Evolutionary conservation across 116 monocot species (phyloP).

Genomic region (Dioscorea cayenensis): DNA sequence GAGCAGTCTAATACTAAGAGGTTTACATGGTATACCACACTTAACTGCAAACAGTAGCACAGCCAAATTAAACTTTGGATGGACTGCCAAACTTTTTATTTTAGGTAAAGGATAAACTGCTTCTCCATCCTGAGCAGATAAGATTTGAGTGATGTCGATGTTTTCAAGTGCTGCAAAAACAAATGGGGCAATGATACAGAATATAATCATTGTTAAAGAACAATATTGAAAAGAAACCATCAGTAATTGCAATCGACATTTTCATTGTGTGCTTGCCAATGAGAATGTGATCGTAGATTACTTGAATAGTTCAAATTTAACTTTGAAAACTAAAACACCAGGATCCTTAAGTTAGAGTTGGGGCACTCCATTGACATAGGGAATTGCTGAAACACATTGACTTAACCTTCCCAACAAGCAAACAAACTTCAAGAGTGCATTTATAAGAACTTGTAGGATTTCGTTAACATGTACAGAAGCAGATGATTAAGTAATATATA

Average conservation of each 20-base stretch:
- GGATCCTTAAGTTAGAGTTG: too few species aligned
- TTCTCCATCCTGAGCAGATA: conserved; percentile 84
- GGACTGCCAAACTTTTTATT: conserved; percentile 74
- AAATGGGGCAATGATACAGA: background rate
- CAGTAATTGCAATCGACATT: background rate
- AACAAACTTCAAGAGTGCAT: too few species aligned
- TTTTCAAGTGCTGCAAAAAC: conserved; percentile 73
- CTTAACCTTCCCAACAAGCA: too few species aligned
- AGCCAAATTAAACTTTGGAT: conserved; percentile 88
- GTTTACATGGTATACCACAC: conserved; percentile 9
- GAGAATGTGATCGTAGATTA: too few species aligned
- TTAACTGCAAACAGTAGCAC: conserved; percentile 88
- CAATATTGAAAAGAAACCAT: background rate
- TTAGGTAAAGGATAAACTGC: conserved; percentile 88
- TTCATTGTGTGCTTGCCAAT: background rate
- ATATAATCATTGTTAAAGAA: background rate
- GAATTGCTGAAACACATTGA: too few species aligned
- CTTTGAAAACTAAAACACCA: too few species aligned
- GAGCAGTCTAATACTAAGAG: background rate
- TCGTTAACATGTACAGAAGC: too few species aligned
- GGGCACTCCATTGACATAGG: too few species aligned
- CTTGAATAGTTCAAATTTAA: too few species aligned
- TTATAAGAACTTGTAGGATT: too few species aligned
- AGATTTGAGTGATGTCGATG: conserved; percentile 78
- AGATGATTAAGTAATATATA: too few species aligned